phyloP scores from a whole-genome alignment of 176 grass and related monocot species.

The Musa itinerans region DNA sequence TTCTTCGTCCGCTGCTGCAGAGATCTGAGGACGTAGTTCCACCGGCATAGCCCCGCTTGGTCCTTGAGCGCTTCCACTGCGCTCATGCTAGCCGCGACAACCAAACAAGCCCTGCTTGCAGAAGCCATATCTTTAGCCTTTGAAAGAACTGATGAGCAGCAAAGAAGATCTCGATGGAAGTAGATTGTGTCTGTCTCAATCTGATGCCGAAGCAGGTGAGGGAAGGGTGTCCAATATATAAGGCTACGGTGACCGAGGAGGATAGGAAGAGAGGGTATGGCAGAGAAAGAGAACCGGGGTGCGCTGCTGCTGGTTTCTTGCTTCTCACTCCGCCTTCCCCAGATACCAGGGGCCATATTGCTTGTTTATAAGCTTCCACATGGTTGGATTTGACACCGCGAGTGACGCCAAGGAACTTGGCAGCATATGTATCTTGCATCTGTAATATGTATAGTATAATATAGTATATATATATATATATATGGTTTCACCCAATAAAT shows the following conservation, averaged over 20 bases:
- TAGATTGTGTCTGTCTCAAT: not conserved
- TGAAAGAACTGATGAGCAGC: not conserved
- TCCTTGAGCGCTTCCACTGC: conserved; percentile 46
- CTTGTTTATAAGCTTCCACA: not conserved
- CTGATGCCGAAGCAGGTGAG: no score
- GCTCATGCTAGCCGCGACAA: conserved; percentile 33
- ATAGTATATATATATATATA: no score
- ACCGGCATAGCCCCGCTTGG: conserved; percentile 37
- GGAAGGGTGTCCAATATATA: no score
- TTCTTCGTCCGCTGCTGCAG: conserved; percentile 21
- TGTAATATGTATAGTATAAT: no score
- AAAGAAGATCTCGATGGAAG: not conserved
- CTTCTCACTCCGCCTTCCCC: not conserved
- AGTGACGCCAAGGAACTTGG: no score
- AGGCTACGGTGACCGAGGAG: no score
- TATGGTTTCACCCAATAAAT: no score
- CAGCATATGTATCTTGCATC: no score
- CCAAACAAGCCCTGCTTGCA: conserved; percentile 18
- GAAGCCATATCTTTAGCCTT: not conserved
- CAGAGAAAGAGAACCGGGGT: no score
- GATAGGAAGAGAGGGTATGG: no score
- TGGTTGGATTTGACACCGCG: no score
- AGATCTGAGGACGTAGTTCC: conserved; percentile 40
- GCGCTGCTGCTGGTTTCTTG: not conserved
- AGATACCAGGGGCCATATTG: conserved; percentile 6